Conservation (phyloP, 768 basidiomycete genomes). For the Lentinus brumalis region DNA sequence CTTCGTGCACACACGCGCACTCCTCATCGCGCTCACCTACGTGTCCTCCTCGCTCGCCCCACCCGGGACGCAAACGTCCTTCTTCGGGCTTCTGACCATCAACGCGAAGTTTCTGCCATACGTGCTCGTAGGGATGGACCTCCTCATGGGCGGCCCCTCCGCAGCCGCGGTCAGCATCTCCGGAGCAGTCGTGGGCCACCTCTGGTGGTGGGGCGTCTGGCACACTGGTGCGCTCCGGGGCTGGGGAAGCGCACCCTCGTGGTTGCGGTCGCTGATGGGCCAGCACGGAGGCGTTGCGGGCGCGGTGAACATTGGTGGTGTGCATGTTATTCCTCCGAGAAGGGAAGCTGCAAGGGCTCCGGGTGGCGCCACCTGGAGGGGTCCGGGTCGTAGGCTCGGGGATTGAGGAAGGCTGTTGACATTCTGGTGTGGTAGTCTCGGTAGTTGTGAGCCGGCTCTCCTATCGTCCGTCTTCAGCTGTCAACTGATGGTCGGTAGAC, state of each 20-base stretch:
- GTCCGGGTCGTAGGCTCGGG: conserved; percentile 55
- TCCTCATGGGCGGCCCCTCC: conserved; percentile 59
- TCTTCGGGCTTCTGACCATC: conserved; percentile 79
- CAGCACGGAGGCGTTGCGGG: conserved; percentile 31
- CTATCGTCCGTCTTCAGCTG: background rate
- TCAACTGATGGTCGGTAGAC: background rate
- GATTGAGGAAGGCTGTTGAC: conserved; percentile 9
- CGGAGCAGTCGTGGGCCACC: conserved; percentile 76
- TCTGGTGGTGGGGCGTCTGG: conserved; percentile 79
- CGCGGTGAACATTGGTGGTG: conserved; percentile 39
- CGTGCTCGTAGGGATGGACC: conserved; percentile 70
- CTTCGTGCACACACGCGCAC: conserved; percentile 59
- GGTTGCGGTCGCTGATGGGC: conserved; percentile 56
- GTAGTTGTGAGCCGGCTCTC: background rate
- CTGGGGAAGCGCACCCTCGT: conserved; percentile 59
- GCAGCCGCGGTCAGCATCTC: conserved; percentile 60
- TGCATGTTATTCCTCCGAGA: conserved; percentile 56
- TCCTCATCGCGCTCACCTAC: conserved; percentile 70
- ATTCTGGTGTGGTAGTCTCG: background rate
- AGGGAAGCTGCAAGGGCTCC: conserved; percentile 21
- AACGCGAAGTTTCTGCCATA: conserved; percentile 77
- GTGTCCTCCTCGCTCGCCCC: conserved; percentile 67
- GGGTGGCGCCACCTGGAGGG: conserved; percentile 49
- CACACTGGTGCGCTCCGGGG: conserved; percentile 43
- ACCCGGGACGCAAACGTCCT: conserved; percentile 64